Evolutionary conservation across 805 yeast species (phyloP), one percentile per base, ranked within the genome.

Genomic region (Candida maris): DNA sequence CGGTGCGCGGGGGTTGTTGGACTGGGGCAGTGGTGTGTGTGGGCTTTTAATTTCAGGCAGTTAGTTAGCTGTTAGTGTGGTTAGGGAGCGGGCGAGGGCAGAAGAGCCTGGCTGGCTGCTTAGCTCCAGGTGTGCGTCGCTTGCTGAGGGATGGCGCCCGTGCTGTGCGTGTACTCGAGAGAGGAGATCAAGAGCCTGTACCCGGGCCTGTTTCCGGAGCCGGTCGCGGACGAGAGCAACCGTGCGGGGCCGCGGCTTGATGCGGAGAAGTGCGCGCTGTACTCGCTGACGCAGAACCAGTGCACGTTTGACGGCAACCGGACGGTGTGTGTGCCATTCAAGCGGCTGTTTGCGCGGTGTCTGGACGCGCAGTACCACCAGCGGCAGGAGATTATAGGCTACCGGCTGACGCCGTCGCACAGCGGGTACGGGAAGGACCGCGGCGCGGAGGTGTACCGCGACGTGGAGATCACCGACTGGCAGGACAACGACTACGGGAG

Each of bases 101-200:
- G n/a, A n/a, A n/a, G n/a, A n/a, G n/a, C n/a, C n/a, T n/a, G n/a
- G n/a, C n/a, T n/a, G n/a, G n/a, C n/a, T n/a, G n/a, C n/a, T n/a
- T n/a, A n/a, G n/a, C n/a, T n/a, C n/a, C n/a, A n/a, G n/a, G n/a
- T n/a, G n/a, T n/a, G n/a, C n/a, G n/a, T n/a, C n/a, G n/a, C n/a
- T n/a, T n/a, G n/a, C n/a, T n/a, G n/a, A n/a, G n/a, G n/a, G n/a
- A 71, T 72, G 77, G 75, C 77, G 0, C 78, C 77, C 1, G 68
- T 73, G 7, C 59, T 74, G n/a, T 73, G 74, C 0, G 65, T 72
- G 2, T 64, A 67, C 32, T 46, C 61, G 3, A 39, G 59, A 19
- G 66, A 60, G 3, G 75, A 70, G 34, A 54, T 65, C 16, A 47
- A 48, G 28, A 41, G 39, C 15, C 35, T 44, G 25, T 57, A 46